Conservation (phyloP, 2,329 filamentous ascomycete genomes). For the Cyanodermella asteris region DNA sequence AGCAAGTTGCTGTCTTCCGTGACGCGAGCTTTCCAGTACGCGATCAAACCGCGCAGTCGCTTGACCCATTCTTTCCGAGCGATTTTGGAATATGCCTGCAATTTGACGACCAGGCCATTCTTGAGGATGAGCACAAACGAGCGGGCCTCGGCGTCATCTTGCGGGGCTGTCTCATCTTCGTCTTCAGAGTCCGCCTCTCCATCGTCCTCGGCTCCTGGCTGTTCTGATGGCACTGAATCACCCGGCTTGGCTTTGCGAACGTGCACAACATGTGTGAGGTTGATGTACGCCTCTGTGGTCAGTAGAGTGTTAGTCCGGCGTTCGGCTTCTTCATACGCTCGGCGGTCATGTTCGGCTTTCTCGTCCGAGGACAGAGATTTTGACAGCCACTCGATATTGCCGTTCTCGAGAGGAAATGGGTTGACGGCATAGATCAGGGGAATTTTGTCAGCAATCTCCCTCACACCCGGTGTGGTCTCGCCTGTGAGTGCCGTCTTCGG, state of each 20-base stretch:
- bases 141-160: too few relatives aligned
- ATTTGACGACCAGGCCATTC: constrained; percentile 38
- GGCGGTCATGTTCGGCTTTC: constrained; percentile 30
- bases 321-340: constrained; percentile 35
- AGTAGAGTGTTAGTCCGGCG: constrained; percentile 36
- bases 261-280: constrained; percentile 33
- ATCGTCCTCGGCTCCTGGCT: constrained; percentile 35
- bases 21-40: constrained; percentile 39
- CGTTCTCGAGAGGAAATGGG: constrained; percentile 34
- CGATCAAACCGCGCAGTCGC: constrained; percentile 31
- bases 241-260: constrained; percentile 31
- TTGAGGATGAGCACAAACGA: constrained; percentile 40
- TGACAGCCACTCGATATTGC: constrained; percentile 36
- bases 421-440: constrained; percentile 40
- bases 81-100: constrained; percentile 34
- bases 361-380: constrained; percentile 22
- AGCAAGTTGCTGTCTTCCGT: constrained; percentile 34
- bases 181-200: constrained; percentile 31
- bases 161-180: too few relatives aligned
- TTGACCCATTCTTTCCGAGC: constrained; percentile 41
- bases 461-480: constrained; percentile 28
- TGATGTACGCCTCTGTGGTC: constrained; percentile 41
- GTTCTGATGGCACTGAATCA: constrained; percentile 29
- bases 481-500: constrained; percentile 27
- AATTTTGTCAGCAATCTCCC: constrained; percentile 32